phyloP scores from a whole-genome alignment of 805 yeast genomes.

The Starmerella stigmatis region DNA sequence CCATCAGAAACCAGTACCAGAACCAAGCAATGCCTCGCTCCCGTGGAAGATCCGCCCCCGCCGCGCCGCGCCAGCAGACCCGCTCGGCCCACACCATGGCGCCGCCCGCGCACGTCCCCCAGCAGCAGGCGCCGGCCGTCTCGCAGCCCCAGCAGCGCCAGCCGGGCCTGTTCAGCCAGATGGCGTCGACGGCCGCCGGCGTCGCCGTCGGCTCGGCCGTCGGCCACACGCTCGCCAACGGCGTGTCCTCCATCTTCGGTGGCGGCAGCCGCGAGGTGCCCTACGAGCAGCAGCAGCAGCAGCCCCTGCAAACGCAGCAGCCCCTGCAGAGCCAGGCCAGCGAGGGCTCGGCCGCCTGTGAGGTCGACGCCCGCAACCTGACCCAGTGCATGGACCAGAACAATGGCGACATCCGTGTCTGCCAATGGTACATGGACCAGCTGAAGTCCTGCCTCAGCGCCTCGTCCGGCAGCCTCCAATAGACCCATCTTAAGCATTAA shows the following conservation, averaged over 20 bases:
- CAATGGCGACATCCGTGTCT: slow-evolving; percentile 89
- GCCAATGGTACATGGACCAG: slow-evolving; percentile 95
- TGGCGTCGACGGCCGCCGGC: slow-evolving; percentile 99
- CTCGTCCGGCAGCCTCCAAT: slow-evolving; percentile 30
- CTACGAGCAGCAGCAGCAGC: slow-evolving; percentile 39
- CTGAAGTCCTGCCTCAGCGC: slow-evolving; percentile 96
- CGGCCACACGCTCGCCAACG: slow-evolving; percentile 95
- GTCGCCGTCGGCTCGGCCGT: slow-evolving; percentile 97
- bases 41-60: slow-evolving; percentile 36
- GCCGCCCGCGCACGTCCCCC: slow-evolving; percentile 48
- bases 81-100: slow-evolving; percentile 34
- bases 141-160: slow-evolving; percentile 36
- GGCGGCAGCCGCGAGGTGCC: slow-evolving; percentile 56
- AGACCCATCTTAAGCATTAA: neutral
- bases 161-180: slow-evolving; percentile 90
- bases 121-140: slow-evolving; percentile 38
- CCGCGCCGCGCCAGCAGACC: slow-evolving; percentile 26
- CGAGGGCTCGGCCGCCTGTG: slow-evolving; percentile 53
- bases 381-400: slow-evolving; percentile 92
- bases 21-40: slow-evolving; percentile 32
- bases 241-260: slow-evolving; percentile 78
- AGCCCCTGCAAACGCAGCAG: slow-evolving; percentile 32
- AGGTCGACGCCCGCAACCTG: slow-evolving; percentile 85
- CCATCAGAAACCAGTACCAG: neutral
- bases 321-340: slow-evolving; percentile 28